These are phyloP conservation scores for Thalassia testudinum DNA, from an alignment of 116 monocot species.

Conservation along the genomic window DNA sequence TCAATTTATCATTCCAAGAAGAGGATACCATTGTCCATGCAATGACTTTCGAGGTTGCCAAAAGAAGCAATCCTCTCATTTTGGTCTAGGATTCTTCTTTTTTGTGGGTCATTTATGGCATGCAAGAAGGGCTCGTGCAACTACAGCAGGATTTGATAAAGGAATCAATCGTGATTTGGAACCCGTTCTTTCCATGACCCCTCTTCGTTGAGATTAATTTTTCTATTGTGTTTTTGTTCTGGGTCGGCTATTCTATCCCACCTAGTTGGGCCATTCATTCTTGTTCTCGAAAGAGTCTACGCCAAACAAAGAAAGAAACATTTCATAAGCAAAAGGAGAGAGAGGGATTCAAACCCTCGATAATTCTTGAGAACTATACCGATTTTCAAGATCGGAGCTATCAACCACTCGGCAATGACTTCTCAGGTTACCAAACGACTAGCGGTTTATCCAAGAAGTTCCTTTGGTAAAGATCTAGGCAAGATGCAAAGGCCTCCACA, in stretches of 20 bases:
- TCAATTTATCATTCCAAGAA: too few relatives aligned
- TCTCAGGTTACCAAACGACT: too few relatives aligned
- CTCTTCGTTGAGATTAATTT: slow-evolving; percentile 2
- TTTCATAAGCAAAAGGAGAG: slow-evolving; percentile 9
- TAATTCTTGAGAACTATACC: slow-evolving; percentile 7
- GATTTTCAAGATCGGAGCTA: slow-evolving; percentile 8
- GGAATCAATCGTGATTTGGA: slow-evolving; percentile 11
- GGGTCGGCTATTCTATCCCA: not conserved
- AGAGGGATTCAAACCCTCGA: slow-evolving; percentile 10
- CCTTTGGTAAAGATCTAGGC: too few relatives aligned
- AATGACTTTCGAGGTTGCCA: too few relatives aligned
- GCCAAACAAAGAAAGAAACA: slow-evolving; percentile 4
- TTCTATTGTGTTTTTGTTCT: slow-evolving; percentile 4
- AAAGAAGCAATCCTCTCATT: too few relatives aligned
- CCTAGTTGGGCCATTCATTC: not conserved
- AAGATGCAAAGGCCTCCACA: too few relatives aligned
- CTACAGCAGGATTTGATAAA: slow-evolving; percentile 10
- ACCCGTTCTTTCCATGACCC: slow-evolving; percentile 5
- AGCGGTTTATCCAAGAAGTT: too few relatives aligned
- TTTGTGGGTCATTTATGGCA: slow-evolving; percentile 10
- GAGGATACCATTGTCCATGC: too few relatives aligned
- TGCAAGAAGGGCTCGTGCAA: slow-evolving; percentile 3
- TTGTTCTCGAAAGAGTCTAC: not conserved
- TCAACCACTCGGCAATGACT: slow-evolving; percentile 8
- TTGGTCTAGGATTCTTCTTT: slow-evolving; percentile 8